Conservation (phyloP, 305 asterid genomes). For the Rubia tinctorum region DNA sequence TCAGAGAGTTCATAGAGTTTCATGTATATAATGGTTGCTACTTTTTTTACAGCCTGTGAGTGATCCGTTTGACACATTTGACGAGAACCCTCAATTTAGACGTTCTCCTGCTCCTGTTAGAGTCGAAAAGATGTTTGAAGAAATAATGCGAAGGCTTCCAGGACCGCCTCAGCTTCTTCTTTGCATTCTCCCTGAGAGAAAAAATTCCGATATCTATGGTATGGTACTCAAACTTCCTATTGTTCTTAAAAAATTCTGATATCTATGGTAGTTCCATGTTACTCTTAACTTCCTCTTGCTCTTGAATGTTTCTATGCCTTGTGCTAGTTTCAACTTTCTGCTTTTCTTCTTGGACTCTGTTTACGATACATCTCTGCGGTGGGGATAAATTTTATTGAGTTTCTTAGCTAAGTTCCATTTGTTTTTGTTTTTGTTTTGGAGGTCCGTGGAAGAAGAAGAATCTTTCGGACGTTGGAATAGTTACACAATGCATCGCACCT, state of each 20-base stretch:
- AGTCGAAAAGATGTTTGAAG: slow-evolving; percentile 53
- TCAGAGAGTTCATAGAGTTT: neutral
- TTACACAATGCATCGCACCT: slow-evolving; percentile 72
- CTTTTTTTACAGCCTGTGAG: slow-evolving; percentile 17
- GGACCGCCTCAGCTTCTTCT: slow-evolving; percentile 53
- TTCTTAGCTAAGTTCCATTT: neutral
- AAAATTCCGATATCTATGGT: slow-evolving; percentile 74
- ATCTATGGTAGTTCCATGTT: too few relatives aligned
- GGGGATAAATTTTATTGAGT: too few relatives aligned
- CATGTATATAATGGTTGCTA: neutral
- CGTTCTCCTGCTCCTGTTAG: slow-evolving; percentile 43
- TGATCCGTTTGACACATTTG: slow-evolving; percentile 26
- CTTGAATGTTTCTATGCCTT: too few relatives aligned
- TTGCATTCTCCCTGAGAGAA: slow-evolving; percentile 66
- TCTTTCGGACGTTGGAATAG: slow-evolving; percentile 51
- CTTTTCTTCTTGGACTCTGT: neutral
- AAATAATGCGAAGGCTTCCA: slow-evolving; percentile 37
- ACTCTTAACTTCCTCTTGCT: too few relatives aligned
- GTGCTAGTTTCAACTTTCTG: too few relatives aligned
- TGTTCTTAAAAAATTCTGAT: too few relatives aligned
- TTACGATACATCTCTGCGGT: neutral
- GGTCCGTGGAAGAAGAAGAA: slow-evolving; percentile 75
- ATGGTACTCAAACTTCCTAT: neutral
- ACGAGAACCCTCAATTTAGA: slow-evolving; percentile 40
- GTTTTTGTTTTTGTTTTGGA: slow-evolving; percentile 21